These are phyloP conservation scores for Rhizophora mangle DNA, from an alignment of 345 rosid genomes.

Conservation along the genomic window DNA sequence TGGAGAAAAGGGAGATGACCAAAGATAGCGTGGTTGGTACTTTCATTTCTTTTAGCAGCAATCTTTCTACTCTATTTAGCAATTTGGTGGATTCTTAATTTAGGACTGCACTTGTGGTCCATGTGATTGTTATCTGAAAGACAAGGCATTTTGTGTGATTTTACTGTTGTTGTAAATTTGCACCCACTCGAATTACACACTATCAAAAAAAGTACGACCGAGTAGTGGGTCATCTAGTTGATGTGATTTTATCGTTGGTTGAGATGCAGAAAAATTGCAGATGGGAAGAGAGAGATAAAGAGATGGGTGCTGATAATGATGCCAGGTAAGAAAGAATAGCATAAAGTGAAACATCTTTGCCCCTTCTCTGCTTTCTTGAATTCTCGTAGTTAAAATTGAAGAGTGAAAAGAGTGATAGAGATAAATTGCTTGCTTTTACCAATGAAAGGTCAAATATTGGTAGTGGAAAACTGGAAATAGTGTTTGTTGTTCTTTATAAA, in stretches of 20 bases:
- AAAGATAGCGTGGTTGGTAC: conserved; percentile 35
- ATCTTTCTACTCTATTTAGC: not conserved
- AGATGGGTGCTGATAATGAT: conserved; percentile 31
- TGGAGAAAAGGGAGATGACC: not conserved
- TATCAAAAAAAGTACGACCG: not conserved
- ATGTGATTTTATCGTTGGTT: conserved; percentile 25
- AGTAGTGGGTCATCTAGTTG: conserved; percentile 1
- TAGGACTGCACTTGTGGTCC: conserved; percentile 38
- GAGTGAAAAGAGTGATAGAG: conserved; percentile 10
- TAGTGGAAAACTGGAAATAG: conserved; percentile 40
- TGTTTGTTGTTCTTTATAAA: conserved; percentile 36
- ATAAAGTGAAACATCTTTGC: conserved; percentile 15
- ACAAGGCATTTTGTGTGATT: not conserved
- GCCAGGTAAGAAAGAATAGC: conserved; percentile 48
- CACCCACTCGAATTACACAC: conserved; percentile 22
- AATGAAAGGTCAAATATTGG: conserved; percentile 18
- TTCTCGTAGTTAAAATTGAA: conserved; percentile 24
- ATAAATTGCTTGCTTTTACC: conserved; percentile 23
- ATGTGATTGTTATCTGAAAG: conserved; percentile 5
- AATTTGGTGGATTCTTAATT: not conserved
- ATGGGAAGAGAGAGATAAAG: conserved; percentile 5
- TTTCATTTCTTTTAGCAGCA: too few relatives aligned
- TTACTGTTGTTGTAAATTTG: conserved; percentile 20
- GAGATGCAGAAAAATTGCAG: conserved; percentile 16
- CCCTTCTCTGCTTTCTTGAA: conserved; percentile 39